These are phyloP conservation scores for Vaccinium corymbosum DNA, from an alignment of 148 eudicot species.

Conservation along the genomic window DNA sequence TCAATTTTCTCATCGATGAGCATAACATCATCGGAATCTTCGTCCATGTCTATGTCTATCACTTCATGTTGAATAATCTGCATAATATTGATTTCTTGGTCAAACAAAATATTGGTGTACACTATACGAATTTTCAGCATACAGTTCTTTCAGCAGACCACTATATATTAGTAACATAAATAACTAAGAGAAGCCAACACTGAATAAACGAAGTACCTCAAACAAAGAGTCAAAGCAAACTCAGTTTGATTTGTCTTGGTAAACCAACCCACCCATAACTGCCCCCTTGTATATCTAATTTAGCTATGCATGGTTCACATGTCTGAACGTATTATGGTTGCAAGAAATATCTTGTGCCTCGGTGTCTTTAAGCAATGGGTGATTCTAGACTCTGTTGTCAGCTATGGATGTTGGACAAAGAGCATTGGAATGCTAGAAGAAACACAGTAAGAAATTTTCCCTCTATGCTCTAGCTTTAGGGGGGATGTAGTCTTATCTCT, in stretches of 20 bases:
- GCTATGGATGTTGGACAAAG: not conserved
- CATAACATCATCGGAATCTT: slow-evolving; percentile 43
- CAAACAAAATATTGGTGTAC: slow-evolving; percentile 9
- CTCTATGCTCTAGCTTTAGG: not conserved
- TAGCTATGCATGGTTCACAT: not conserved
- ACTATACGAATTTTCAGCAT: not conserved
- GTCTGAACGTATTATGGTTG: not conserved
- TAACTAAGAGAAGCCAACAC: not conserved
- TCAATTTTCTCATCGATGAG: slow-evolving; percentile 33
- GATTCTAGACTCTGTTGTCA: not conserved
- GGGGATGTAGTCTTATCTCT: not conserved
- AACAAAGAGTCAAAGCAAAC: not conserved
- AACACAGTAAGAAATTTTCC: not conserved
- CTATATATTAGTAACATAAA: not conserved
- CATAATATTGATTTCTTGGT: slow-evolving; percentile 10
- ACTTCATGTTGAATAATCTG: slow-evolving; percentile 52
- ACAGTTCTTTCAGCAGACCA: not conserved
- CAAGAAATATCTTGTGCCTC: not conserved
- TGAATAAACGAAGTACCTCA: not conserved
- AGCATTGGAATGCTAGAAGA: not conserved
- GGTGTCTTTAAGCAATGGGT: not conserved
- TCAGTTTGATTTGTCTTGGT: not conserved
- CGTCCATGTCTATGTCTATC: slow-evolving; percentile 56
- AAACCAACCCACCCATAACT: slow-evolving; percentile 1
- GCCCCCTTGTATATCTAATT: not conserved